Conservation (phyloP, 495 filamentous ascomycete species). For the Podospora didyma region DNA sequence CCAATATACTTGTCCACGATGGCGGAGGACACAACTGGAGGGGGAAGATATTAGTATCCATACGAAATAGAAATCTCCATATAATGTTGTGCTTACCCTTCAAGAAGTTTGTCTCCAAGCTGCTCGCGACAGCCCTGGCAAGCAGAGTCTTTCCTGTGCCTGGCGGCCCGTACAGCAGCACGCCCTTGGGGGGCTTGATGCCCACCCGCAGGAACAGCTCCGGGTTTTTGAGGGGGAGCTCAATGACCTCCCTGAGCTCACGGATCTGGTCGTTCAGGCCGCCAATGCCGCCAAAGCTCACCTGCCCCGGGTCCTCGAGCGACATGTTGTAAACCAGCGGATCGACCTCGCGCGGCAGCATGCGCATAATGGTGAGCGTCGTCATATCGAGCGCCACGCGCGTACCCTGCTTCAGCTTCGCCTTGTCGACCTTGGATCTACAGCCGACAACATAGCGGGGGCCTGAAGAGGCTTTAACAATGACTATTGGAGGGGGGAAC, state of each 20-base stretch:
- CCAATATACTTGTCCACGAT: slow-evolving; percentile 99
- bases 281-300: slow-evolving; percentile 98
- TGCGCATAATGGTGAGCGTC: slow-evolving; percentile 99
- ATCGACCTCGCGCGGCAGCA: slow-evolving; percentile 98
- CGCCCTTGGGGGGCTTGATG: slow-evolving; percentile 98
- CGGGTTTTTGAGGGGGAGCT: slow-evolving; percentile 96
- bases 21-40: slow-evolving; percentile 91
- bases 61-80: not conserved
- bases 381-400: slow-evolving; percentile 99
- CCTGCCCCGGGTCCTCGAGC: slow-evolving; percentile 93
- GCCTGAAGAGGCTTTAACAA: slow-evolving; percentile 88
- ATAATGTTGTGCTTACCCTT: slow-evolving; percentile 60
- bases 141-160: slow-evolving; percentile 97
- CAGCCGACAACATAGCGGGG: slow-evolving; percentile 98
- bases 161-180: slow-evolving; percentile 93
- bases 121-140: slow-evolving; percentile 93
- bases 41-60: not conserved
- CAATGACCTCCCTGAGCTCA: slow-evolving; percentile 96
- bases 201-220: slow-evolving; percentile 95
- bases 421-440: slow-evolving; percentile 95
- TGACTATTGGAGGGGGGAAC: slow-evolving; percentile 35
- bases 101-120: slow-evolving; percentile 96
- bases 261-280: slow-evolving; percentile 98
- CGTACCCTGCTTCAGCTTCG: slow-evolving; percentile 94
- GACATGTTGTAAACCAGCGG: slow-evolving; percentile 99